Conservation (phyloP, 1,139 yeast species). For the Zygosaccharomyces pseudobailii region DNA sequence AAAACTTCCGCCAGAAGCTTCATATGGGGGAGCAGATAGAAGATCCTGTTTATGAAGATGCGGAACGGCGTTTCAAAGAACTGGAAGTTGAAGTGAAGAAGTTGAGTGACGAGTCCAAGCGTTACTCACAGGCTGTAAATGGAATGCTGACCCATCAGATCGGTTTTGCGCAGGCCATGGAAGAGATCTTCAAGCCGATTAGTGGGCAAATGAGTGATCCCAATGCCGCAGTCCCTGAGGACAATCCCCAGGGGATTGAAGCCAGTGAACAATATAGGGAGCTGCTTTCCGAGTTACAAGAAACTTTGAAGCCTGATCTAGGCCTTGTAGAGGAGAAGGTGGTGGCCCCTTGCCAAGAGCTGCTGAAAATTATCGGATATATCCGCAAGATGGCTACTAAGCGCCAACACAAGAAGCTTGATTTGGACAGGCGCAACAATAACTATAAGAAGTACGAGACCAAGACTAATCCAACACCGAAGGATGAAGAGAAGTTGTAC, state of each 20-base stretch:
- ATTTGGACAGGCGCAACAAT: constrained; percentile 79
- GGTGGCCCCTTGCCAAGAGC: constrained; percentile 87
- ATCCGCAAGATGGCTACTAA: constrained; percentile 92
- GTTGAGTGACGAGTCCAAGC: constrained; percentile 80
- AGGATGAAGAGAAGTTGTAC: constrained; percentile 89
- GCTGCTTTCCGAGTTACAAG: constrained; percentile 80
- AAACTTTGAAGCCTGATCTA: constrained; percentile 83
- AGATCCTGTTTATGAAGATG: constrained; percentile 89
- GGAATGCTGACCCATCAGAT: constrained; percentile 92
- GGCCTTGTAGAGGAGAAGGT: constrained; percentile 87
- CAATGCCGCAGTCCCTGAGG: constrained; percentile 76
- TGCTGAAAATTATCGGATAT: constrained; percentile 70
- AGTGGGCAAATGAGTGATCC: constrained; percentile 91
- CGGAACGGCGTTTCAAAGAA: constrained; percentile 92
- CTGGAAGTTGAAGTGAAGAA: constrained; percentile 85
- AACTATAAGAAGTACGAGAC: constrained; percentile 66
- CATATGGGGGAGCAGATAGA: constrained; percentile 81
- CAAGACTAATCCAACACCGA: constrained; percentile 75
- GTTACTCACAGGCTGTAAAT: constrained; percentile 85
- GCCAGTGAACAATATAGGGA: constrained; percentile 91
- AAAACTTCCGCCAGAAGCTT: constrained; percentile 67
- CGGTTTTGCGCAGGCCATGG: constrained; percentile 89
- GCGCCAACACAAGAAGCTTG: constrained; percentile 93
- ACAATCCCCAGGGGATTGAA: constrained; percentile 91
- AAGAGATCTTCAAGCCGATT: constrained; percentile 93